A percentile compares a stretch with the other conserved stretches of the same genome.
Evolutionary conservation across 495 filamentous ascomycete genomes (phyloP).

Genomic region (Xylaria intraflava): DNA sequence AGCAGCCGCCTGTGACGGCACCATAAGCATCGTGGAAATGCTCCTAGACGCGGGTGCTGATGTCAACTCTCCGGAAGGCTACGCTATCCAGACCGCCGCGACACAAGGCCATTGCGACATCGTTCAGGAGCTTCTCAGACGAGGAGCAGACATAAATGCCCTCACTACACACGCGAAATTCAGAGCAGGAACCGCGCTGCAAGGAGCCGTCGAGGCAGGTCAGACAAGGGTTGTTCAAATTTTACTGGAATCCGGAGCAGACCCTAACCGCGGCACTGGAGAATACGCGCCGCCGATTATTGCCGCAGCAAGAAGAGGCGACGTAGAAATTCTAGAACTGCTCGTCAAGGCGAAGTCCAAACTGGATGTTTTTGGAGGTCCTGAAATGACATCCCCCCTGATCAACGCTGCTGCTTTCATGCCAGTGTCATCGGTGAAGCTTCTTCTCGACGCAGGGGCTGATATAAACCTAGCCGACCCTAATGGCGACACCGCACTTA

Average conservation of each 20-base stretch:
- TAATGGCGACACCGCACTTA: conserved; percentile 29
- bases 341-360: conserved; percentile 22
- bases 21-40: conserved; percentile 21
- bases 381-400: conserved; percentile 18
- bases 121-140: conserved; percentile 24
- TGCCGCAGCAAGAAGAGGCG: conserved; percentile 19
- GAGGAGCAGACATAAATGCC: conserved; percentile 29
- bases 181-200: conserved; percentile 25
- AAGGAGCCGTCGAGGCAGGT: conserved; percentile 24
- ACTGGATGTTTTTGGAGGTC: conserved; percentile 19
- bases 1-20: conserved; percentile 25
- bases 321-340: conserved; percentile 24
- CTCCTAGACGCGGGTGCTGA: conserved; percentile 24
- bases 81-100: conserved; percentile 27
- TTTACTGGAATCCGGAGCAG: conserved; percentile 24
- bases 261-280: conserved; percentile 25
- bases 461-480: conserved; percentile 27
- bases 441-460: conserved; percentile 26
- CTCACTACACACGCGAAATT: conserved; percentile 20
- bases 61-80: conserved; percentile 24
- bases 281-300: conserved; percentile 23
- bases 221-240: conserved; percentile 24
- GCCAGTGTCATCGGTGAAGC: conserved; percentile 18
- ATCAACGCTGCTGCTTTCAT: conserved; percentile 22
- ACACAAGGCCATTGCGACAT: conserved; percentile 27